Evolutionary conservation across 2,329 filamentous ascomycete species (phyloP).

Genomic region (Fusarium sp.): DNA sequence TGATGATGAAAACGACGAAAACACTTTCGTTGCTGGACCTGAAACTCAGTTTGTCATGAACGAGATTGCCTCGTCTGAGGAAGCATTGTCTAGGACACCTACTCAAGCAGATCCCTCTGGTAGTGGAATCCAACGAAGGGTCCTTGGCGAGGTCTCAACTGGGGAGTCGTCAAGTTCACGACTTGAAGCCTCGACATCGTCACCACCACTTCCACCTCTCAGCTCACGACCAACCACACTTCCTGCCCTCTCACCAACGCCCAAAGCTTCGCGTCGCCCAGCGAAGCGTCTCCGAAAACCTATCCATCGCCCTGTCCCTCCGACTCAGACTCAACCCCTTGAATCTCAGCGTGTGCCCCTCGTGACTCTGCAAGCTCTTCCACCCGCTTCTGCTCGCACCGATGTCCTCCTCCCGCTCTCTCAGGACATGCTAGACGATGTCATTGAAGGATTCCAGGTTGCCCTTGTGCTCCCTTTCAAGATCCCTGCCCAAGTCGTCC

Average conservation of each 20-base stretch:
- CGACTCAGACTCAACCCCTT: slow-evolving; percentile 47
- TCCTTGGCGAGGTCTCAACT: slow-evolving; percentile 19
- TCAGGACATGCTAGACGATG: slow-evolving; percentile 58
- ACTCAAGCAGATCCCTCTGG: slow-evolving; percentile 3
- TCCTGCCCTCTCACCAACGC: slow-evolving; percentile 26
- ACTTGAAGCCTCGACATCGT: slow-evolving; percentile 14
- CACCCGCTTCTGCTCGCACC: slow-evolving; percentile 61
- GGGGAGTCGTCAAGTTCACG: slow-evolving; percentile 24
- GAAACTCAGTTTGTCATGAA: slow-evolving; percentile 52
- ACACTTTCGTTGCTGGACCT: slow-evolving; percentile 43
- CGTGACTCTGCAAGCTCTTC: slow-evolving; percentile 60
- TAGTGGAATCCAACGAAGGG: neutral
- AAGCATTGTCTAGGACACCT: slow-evolving; percentile 24
- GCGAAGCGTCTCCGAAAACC: slow-evolving; percentile 45
- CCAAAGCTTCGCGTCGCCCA: slow-evolving; percentile 14
- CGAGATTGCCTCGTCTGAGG: slow-evolving; percentile 47
- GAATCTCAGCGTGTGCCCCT: slow-evolving; percentile 64
- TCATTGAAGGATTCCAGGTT: slow-evolving; percentile 62
- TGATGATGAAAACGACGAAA: slow-evolving; percentile 26
- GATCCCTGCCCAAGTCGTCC: slow-evolving; percentile 65
- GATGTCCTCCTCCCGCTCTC: slow-evolving; percentile 67
- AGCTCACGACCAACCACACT: slow-evolving; percentile 34
- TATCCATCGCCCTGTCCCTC: slow-evolving; percentile 37
- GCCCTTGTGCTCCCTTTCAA: slow-evolving; percentile 68
- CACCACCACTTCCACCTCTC: slow-evolving; percentile 14